Evolutionary conservation across 208 protist species (phyloP).

Genomic region (Trichomonas vaginalis): DNA sequence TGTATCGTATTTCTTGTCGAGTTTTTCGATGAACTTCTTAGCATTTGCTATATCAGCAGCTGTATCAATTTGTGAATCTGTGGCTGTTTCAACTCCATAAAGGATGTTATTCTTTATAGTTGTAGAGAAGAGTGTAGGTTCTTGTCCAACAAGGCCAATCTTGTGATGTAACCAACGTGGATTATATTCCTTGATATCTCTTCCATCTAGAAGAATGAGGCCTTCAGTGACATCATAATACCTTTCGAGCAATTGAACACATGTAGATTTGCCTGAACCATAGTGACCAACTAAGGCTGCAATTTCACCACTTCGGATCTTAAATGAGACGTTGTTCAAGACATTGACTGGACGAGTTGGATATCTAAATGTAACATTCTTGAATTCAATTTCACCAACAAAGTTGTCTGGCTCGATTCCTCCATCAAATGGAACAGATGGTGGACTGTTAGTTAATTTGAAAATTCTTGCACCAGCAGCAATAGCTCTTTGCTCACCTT

Average conservation of each 20-base stretch:
- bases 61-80: neutral
- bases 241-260: slow-evolving; percentile 59
- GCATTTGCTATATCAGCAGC: neutral
- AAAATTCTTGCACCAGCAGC: neutral
- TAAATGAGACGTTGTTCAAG: slow-evolving; percentile 25
- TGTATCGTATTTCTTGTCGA: neutral
- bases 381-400: neutral
- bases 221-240: slow-evolving; percentile 73
- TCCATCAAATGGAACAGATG: neutral
- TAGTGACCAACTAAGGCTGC: slow-evolving; percentile 28
- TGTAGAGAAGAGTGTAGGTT: slow-evolving; percentile 68
- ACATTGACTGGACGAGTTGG: slow-evolving; percentile 5
- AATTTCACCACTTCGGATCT: slow-evolving; percentile 21
- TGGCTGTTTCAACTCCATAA: slow-evolving; percentile 30
- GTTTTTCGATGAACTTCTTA: neutral
- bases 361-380: slow-evolving; percentile 19
- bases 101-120: slow-evolving; percentile 42
- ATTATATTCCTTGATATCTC: slow-evolving; percentile 56
- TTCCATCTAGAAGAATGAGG: slow-evolving; percentile 65
- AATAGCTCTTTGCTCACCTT: neutral
- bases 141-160: slow-evolving; percentile 77
- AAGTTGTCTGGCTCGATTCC: neutral
- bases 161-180: slow-evolving; percentile 55
- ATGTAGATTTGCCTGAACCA: slow-evolving; percentile 31
- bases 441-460: neutral